Conservation (phyloP, 495 filamentous ascomycete species). For the Aspergillus haitiensis region DNA sequence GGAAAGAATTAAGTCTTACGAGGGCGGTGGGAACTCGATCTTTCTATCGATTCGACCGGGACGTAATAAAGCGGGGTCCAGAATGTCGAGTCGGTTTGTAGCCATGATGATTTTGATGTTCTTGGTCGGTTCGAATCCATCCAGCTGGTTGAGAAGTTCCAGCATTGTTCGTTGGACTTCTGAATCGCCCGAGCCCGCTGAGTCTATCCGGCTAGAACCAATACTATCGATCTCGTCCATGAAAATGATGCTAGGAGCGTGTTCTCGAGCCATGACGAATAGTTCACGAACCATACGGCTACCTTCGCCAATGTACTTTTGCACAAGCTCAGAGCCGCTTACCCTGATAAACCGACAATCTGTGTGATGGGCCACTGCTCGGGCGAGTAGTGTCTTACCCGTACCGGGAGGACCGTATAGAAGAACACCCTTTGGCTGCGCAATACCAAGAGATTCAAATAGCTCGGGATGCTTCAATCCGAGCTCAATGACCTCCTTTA, state of each 20-base stretch:
- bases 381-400: conserved; percentile 92
- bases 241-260: conserved; percentile 99
- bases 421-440: conserved; percentile 95
- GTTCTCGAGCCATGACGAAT: conserved; percentile 98
- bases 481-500: conserved; percentile 99
- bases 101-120: conserved; percentile 99
- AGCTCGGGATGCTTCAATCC: conserved; percentile 97
- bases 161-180: conserved; percentile 99
- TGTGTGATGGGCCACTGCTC: conserved; percentile 96
- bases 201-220: conserved; percentile 94
- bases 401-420: conserved; percentile 97
- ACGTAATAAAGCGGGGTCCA: conserved; percentile 90
- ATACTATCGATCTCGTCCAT: conserved; percentile 99
- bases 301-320: conserved; percentile 99
- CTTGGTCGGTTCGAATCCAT: conserved; percentile 99
- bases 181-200: conserved; percentile 92
- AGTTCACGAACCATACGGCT: conserved; percentile 98
- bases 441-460: conserved; percentile 97
- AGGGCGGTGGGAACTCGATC: conserved; percentile 98
- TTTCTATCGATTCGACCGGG: conserved; percentile 98
- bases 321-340: conserved; percentile 91
- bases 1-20: conserved; percentile 43
- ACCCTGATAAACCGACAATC: conserved; percentile 99
- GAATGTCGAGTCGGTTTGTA: conserved; percentile 94
- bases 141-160: conserved; percentile 95